Evolutionary conservation across 2,329 filamentous ascomycete species (phyloP).

Genomic region (Nemania bipapillata): DNA sequence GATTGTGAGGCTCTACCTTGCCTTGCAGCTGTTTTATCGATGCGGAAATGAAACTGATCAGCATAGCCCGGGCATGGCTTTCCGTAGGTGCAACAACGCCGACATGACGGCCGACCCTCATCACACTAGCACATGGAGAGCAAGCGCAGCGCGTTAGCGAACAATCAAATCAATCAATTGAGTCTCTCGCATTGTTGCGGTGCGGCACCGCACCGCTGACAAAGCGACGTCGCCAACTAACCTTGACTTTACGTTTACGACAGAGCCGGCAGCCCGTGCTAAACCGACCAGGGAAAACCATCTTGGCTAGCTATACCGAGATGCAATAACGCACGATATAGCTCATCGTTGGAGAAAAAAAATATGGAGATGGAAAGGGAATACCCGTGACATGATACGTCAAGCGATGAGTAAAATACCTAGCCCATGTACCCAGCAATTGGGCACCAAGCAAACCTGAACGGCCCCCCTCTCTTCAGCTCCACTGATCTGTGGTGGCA

Average conservation of each 20-base stretch:
- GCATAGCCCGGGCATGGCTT: conserved; percentile 37
- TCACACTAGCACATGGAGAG: conserved; percentile 29
- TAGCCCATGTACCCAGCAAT: conserved; percentile 8
- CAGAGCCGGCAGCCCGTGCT: conserved; percentile 37
- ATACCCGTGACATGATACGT: conserved; percentile 21
- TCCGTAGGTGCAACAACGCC: conserved; percentile 36
- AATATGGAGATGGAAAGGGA: conserved; percentile 30
- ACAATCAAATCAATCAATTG: conserved; percentile 6
- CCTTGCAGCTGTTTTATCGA: conserved; percentile 33
- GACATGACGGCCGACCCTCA: conserved; percentile 34
- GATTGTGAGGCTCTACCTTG: conserved; percentile 13
- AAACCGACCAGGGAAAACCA: conserved; percentile 41
- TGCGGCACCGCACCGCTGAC: neutral
- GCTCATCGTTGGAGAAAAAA: conserved; percentile 10
- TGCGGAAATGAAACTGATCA: conserved; percentile 40
- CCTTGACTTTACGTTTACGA: conserved; percentile 38
- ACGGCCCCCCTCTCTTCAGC: neutral
- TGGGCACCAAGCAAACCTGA: conserved; percentile 9
- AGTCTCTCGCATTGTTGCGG: neutral
- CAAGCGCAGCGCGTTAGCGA: conserved; percentile 26
- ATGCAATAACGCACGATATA: neutral
- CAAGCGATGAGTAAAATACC: conserved; percentile 2
- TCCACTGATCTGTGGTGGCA: conserved; percentile 11
- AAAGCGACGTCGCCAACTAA: conserved; percentile 22
- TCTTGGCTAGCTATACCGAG: conserved; percentile 24